Evolutionary conservation across 2,329 filamentous ascomycete genomes (phyloP).

Genomic region (Biscogniauxia marginata): DNA sequence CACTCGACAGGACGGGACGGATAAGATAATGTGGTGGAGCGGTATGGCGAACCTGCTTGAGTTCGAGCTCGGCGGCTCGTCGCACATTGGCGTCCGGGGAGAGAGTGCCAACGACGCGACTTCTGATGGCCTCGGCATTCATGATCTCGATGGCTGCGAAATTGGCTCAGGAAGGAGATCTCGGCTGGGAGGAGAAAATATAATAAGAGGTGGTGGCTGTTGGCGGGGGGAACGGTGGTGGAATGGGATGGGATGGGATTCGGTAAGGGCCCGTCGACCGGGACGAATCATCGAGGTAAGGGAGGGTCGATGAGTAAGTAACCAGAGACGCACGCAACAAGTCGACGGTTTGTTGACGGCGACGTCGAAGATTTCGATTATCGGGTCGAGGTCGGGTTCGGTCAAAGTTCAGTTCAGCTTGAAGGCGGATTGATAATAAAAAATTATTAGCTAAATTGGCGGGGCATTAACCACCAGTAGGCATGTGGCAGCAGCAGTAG

Average conservation of each 20-base stretch:
- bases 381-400: too few relatives aligned
- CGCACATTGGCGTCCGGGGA: constrained; percentile 72
- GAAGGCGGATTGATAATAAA: not conserved
- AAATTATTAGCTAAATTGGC: not conserved
- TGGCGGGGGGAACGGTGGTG: not conserved
- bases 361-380: not conserved
- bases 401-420: too few relatives aligned
- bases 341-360: not conserved
- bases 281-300: constrained; percentile 3
- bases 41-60: constrained; percentile 67
- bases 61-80: constrained; percentile 74
- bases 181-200: too few relatives aligned
- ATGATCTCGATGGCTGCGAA: constrained; percentile 47
- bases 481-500: too few relatives aligned
- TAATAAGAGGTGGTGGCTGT: not conserved
- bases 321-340: not conserved
- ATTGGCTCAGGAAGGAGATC: not conserved
- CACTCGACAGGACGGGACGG: not conserved
- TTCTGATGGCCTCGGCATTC: constrained; percentile 73
- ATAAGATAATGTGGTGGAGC: constrained; percentile 4
- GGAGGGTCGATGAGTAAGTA: not conserved
- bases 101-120: constrained; percentile 75
- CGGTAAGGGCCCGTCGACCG: constrained; percentile 5
- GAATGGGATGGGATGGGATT: not conserved
- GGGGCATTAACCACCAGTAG: not conserved